These are phyloP conservation scores for Neostapfia colusana DNA, from an alignment of 176 grass and related monocot genomes.

Conservation along the genomic window DNA sequence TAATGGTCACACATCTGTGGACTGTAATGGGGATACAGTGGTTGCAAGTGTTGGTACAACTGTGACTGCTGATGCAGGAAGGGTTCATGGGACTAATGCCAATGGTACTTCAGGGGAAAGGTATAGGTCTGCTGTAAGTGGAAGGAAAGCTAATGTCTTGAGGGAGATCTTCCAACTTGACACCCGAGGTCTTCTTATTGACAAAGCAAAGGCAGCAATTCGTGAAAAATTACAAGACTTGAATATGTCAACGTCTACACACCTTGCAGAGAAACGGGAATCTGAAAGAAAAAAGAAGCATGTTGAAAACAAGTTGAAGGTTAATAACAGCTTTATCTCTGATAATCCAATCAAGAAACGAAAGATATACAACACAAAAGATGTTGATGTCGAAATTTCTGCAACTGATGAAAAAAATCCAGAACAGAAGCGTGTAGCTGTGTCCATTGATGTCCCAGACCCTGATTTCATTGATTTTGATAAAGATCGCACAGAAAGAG, in stretches of 20 bases:
- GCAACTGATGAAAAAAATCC: conserved; percentile 37
- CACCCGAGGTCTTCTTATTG: conserved; percentile 12
- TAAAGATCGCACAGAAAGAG: conserved; percentile 77
- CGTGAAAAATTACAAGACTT: conserved; percentile 56
- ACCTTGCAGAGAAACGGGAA: conserved; percentile 41
- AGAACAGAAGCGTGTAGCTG: conserved; percentile 45
- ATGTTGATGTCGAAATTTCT: conserved; percentile 32
- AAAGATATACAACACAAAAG: conserved; percentile 42
- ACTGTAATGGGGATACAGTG: conserved; percentile 47
- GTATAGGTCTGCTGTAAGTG: conserved; percentile 48
- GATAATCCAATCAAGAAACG: conserved; percentile 41
- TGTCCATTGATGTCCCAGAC: conserved; percentile 91
- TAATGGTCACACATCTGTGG: conserved; percentile 34
- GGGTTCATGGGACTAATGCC: conserved; percentile 37
- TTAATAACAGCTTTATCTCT: conserved; percentile 32
- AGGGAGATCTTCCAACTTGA: conserved; percentile 68
- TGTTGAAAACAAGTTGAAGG: conserved; percentile 48
- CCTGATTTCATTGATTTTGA: conserved; percentile 97
- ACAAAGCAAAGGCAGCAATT: conserved; percentile 38
- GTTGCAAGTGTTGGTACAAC: conserved; percentile 37
- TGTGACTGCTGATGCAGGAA: conserved; percentile 45
- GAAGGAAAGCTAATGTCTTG: conserved; percentile 56
- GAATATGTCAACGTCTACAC: conserved; percentile 40
- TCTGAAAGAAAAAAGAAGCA: conserved; percentile 40
- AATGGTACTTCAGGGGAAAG: conserved; percentile 52